Conservation (phyloP, 1,284 basidiomycete genomes). For the Fereydounia khargensis region DNA sequence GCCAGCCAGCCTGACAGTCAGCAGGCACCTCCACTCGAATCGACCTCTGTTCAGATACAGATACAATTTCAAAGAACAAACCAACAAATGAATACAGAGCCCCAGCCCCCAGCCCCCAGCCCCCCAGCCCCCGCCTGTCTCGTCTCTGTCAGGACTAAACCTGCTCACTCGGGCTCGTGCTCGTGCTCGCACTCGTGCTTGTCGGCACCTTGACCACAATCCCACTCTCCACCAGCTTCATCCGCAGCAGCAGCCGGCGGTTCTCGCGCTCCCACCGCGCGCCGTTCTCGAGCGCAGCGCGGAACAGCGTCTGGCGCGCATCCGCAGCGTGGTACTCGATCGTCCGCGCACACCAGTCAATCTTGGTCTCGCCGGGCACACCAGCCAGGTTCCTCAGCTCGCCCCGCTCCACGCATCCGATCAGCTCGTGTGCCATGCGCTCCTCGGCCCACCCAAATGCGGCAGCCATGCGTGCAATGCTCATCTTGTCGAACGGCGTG, state of each 20-base stretch:
- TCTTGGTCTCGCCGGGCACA: conserved; percentile 74
- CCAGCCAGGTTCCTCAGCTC: conserved; percentile 72
- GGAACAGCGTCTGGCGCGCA: conserved; percentile 70
- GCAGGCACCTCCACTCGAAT: too few species aligned
- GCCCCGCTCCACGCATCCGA: conserved; percentile 71
- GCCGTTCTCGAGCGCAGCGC: conserved; percentile 70
- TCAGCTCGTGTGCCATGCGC: conserved; percentile 69
- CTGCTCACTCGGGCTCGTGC: too few species aligned
- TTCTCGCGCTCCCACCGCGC: conserved; percentile 70
- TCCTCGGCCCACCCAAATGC: conserved; percentile 78
- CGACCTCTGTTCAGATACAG: too few species aligned
- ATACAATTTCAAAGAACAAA: too few species aligned
- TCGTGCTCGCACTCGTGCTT: not conserved
- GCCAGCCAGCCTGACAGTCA: too few species aligned
- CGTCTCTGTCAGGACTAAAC: too few species aligned
- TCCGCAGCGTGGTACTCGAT: conserved; percentile 73
- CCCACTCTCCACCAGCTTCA: conserved; percentile 65
- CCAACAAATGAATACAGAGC: too few species aligned
- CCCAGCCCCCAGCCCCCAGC: too few species aligned
- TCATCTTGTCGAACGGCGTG: conserved; percentile 76
- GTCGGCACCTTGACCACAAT: not conserved
- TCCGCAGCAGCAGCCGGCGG: conserved; percentile 71
- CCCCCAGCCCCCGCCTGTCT: too few species aligned
- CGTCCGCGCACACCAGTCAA: conserved; percentile 64
- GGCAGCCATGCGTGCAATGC: conserved; percentile 72